These are phyloP conservation scores for Zarea fungicola DNA, from an alignment of 2,329 filamentous ascomycete genomes.

Conservation along the genomic window DNA sequence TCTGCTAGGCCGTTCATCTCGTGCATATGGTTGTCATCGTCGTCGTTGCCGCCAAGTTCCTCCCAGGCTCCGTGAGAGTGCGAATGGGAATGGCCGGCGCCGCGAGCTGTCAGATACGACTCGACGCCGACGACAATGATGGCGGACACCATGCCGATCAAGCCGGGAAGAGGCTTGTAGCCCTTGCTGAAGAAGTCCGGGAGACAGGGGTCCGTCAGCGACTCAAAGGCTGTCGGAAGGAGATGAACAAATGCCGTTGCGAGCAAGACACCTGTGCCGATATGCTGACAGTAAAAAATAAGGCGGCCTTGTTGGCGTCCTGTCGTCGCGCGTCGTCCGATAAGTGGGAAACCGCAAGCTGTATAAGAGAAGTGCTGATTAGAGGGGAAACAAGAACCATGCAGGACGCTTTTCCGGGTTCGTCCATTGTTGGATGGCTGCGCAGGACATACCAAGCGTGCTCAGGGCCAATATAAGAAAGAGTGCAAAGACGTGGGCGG, in stretches of 20 bases:
- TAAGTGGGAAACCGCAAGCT: constrained; percentile 62
- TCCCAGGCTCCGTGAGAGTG: constrained; percentile 46
- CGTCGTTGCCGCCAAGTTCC: constrained; percentile 36
- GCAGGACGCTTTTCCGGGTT: no score
- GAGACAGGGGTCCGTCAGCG: constrained; percentile 64
- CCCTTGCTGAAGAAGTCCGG: constrained; percentile 72
- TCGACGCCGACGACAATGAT: constrained; percentile 79
- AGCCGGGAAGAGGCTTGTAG: constrained; percentile 75
- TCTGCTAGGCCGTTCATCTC: constrained; percentile 30
- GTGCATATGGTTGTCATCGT: constrained; percentile 28
- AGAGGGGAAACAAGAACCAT: not conserved
- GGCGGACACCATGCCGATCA: constrained; percentile 78
- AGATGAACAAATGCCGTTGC: constrained; percentile 81
- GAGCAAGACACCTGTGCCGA: constrained; percentile 79
- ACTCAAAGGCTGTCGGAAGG: constrained; percentile 62
- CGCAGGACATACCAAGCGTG: constrained; percentile 43
- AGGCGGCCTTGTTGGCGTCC: constrained; percentile 54
- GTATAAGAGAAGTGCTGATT: constrained; percentile 6
- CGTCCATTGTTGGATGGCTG: no score
- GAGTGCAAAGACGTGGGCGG: constrained; percentile 62
- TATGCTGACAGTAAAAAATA: constrained; percentile 65
- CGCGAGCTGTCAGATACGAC: constrained; percentile 76
- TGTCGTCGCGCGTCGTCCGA: constrained; percentile 54
- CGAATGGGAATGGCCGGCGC: constrained; percentile 56
- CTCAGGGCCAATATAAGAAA: constrained; percentile 60